A percentile compares a stretch with the other conserved stretches of the same genome.
phyloP scores from a whole-genome alignment of 352 stramenopile species.

The Pythium periplocum region DNA sequence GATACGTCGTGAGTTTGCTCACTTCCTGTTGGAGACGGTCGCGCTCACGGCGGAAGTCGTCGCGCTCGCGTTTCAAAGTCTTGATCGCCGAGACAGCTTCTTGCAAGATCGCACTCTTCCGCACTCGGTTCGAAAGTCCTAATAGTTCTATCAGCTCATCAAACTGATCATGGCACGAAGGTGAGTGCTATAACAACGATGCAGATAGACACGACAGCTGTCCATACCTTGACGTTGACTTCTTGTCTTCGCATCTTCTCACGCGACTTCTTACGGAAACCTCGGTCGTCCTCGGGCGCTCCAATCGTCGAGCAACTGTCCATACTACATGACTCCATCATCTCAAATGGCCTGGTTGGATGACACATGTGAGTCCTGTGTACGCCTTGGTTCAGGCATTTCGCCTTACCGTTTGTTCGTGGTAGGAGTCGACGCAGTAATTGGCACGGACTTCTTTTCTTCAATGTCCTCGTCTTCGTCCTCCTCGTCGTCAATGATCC shows the following conservation, averaged over 20 bases:
- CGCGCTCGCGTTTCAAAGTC: slow-evolving; percentile 47
- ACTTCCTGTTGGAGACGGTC: slow-evolving; percentile 63
- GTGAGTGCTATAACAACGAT: too few species aligned
- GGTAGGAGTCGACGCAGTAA: slow-evolving; percentile 5
- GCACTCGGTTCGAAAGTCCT: slow-evolving; percentile 66
- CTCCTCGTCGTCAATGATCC: slow-evolving; percentile 29
- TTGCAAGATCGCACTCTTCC: slow-evolving; percentile 69
- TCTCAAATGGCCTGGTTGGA: slow-evolving; percentile 15
- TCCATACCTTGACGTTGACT: slow-evolving; percentile 45
- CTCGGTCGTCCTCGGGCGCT: slow-evolving; percentile 45
- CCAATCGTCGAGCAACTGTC: slow-evolving; percentile 50
- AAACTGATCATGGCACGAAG: slow-evolving; percentile 27
- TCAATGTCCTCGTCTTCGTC: slow-evolving; percentile 19
- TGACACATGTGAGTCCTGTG: too few species aligned
- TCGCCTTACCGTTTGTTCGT: slow-evolving; percentile 30
- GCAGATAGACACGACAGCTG: too few species aligned
- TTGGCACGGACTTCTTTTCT: slow-evolving; percentile 9
- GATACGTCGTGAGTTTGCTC: slow-evolving; percentile 54
- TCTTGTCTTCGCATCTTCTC: slow-evolving; percentile 78
- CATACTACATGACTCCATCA: slow-evolving; percentile 36
- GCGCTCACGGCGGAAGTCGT: slow-evolving; percentile 53
- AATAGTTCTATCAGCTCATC: slow-evolving; percentile 64
- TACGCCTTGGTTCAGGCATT: too few species aligned
- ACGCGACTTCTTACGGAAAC: slow-evolving; percentile 67
- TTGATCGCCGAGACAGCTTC: slow-evolving; percentile 69